Percentiles rank a stretch among this genome's conserved stretches.
These are phyloP conservation scores for Capsicum pubescens DNA, from an alignment of 257 asterid species.

Conservation along the genomic window DNA sequence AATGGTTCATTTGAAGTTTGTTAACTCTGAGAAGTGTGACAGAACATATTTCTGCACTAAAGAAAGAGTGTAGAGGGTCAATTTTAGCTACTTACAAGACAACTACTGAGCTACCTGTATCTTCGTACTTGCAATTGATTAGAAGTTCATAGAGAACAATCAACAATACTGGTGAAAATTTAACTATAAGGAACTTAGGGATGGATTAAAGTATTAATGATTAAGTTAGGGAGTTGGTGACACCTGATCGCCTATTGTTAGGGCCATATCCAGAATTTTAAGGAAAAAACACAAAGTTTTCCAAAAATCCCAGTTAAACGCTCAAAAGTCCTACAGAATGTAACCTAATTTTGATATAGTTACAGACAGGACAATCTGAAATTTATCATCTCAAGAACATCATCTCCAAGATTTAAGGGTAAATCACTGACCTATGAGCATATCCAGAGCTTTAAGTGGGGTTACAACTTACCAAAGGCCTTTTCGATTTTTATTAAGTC, in stretches of 20 bases:
- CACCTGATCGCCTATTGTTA: not conserved
- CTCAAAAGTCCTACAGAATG: no score
- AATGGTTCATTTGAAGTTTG: conserved; percentile 13
- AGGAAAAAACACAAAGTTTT: not conserved
- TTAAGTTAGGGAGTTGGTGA: no score
- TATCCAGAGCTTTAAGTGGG: no score
- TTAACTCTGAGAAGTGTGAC: not conserved
- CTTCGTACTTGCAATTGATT: not conserved
- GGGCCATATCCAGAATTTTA: not conserved
- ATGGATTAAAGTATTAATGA: not conserved
- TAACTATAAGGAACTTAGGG: not conserved
- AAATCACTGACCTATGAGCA: no score
- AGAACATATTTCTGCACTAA: not conserved
- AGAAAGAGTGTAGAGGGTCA: not conserved
- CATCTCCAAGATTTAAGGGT: no score
- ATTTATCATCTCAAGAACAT: not conserved
- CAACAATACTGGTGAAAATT: not conserved
- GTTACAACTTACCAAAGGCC: no score
- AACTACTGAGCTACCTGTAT: not conserved
- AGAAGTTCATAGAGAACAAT: not conserved
- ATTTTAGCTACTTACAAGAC: not conserved
- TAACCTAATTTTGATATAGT: no score
- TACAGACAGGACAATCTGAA: no score
- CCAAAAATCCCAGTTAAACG: not conserved
- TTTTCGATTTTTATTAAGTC: no score